phyloP scores from a whole-genome alignment of 148 eudicot species.

The Vaccinium vitisidaea region DNA sequence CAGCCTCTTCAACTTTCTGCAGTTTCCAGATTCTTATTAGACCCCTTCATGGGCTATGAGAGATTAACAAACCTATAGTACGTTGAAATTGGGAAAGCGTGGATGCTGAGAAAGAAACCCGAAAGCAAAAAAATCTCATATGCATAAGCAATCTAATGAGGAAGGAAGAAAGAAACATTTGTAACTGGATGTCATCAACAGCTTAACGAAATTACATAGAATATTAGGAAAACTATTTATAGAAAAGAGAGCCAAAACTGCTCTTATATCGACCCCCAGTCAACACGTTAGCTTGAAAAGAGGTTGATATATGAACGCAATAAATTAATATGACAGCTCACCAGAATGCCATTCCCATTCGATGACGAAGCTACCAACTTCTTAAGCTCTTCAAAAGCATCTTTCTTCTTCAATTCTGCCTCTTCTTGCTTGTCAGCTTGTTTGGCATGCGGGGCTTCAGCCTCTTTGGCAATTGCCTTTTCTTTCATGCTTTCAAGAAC shows the following conservation, averaged over 20 bases:
- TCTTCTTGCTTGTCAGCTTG: slow-evolving; percentile 60
- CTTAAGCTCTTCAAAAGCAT: slow-evolving; percentile 85
- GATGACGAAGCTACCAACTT: slow-evolving; percentile 59
- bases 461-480: slow-evolving; percentile 47
- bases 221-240: background rate
- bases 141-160: background rate
- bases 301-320: background rate
- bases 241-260: background rate
- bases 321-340: slow-evolving; percentile 15
- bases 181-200: background rate
- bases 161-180: background rate
- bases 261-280: slow-evolving; percentile 40
- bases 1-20: slow-evolving; percentile 40
- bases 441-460: slow-evolving; percentile 42
- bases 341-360: slow-evolving; percentile 39
- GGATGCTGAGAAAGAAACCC: background rate
- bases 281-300: background rate
- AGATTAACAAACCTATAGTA: background rate
- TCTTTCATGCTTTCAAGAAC: slow-evolving; percentile 69
- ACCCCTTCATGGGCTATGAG: background rate
- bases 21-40: background rate
- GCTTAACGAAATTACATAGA: background rate
- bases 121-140: background rate
- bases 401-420: slow-evolving; percentile 60
- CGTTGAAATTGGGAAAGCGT: background rate